Conservation (phyloP, 176 grass and related monocot genomes). For the Triticum urartu region DNA sequence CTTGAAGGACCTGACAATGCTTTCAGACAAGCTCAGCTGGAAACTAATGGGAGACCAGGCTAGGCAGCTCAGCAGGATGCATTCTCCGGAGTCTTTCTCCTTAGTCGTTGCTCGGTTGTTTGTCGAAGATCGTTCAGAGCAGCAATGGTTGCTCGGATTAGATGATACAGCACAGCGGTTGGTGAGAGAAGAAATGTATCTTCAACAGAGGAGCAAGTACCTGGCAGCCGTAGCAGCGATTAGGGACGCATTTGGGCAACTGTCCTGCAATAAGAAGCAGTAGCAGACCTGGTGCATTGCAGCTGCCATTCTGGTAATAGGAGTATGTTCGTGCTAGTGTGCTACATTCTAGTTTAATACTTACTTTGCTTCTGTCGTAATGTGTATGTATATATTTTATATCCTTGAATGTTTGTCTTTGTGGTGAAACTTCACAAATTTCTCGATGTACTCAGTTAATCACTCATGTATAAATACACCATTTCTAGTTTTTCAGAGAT, state of each 20-base stretch:
- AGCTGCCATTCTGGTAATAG: background rate
- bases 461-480: background rate
- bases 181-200: slow-evolving; percentile 21
- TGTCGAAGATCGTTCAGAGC: slow-evolving; percentile 48
- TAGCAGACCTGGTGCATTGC: slow-evolving; percentile 7
- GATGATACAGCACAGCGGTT: slow-evolving; percentile 23
- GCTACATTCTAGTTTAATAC: background rate
- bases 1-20: slow-evolving; percentile 55
- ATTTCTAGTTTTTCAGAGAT: background rate
- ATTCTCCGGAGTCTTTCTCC: slow-evolving; percentile 58
- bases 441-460: slow-evolving; percentile 4
- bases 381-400: slow-evolving; percentile 32
- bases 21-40: slow-evolving; percentile 68
- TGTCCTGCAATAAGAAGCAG: slow-evolving; percentile 43
- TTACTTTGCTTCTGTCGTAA: background rate
- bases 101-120: slow-evolving; percentile 61
- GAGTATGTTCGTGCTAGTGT: background rate
- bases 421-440: slow-evolving; percentile 9
- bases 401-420: background rate
- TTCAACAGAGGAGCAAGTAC: slow-evolving; percentile 53
- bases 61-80: slow-evolving; percentile 28
- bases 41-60: slow-evolving; percentile 23
- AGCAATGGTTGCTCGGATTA: slow-evolving; percentile 49
- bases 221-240: slow-evolving; percentile 40
- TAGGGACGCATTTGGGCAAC: slow-evolving; percentile 37